Conservation (phyloP, 1,284 basidiomycete genomes). For the Heliocybe sulcata region DNA sequence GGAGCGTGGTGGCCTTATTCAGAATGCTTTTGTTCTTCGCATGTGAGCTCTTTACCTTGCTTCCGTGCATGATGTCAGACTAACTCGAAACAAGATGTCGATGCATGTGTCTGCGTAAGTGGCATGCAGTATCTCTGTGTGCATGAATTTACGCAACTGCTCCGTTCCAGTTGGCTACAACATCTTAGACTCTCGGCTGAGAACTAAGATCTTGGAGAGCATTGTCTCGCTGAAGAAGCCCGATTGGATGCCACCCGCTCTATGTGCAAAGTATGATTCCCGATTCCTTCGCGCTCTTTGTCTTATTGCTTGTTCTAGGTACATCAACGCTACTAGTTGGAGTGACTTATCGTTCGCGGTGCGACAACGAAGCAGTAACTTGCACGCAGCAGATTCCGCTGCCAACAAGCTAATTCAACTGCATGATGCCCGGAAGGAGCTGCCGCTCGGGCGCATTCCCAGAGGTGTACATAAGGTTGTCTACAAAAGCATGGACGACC, state of each 20-base stretch:
- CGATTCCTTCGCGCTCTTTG: too few relatives aligned
- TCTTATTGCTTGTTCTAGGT: not conserved
- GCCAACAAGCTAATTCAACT: not conserved
- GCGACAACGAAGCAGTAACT: not conserved
- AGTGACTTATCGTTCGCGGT: not conserved
- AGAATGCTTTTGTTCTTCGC: not conserved
- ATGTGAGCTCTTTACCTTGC: not conserved
- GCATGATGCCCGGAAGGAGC: not conserved
- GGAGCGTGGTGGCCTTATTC: not conserved
- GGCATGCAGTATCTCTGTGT: too few relatives aligned
- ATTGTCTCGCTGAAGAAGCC: constrained; percentile 20
- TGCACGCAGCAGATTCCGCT: not conserved
- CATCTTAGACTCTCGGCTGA: not conserved
- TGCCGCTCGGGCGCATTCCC: not conserved
- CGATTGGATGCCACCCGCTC: constrained; percentile 7
- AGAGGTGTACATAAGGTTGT: not conserved
- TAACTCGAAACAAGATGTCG: not conserved
- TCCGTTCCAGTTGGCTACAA: not conserved
- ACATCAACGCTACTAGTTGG: not conserved
- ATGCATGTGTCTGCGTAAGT: not conserved
- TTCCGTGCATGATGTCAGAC: too few relatives aligned
- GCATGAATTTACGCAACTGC: not conserved
- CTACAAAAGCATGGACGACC: not conserved
- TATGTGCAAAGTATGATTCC: not conserved
- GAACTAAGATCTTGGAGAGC: not conserved